Base-by-base conservation (phyloP, 306 rosid genomes). In the Malus asiatica region DNA sequence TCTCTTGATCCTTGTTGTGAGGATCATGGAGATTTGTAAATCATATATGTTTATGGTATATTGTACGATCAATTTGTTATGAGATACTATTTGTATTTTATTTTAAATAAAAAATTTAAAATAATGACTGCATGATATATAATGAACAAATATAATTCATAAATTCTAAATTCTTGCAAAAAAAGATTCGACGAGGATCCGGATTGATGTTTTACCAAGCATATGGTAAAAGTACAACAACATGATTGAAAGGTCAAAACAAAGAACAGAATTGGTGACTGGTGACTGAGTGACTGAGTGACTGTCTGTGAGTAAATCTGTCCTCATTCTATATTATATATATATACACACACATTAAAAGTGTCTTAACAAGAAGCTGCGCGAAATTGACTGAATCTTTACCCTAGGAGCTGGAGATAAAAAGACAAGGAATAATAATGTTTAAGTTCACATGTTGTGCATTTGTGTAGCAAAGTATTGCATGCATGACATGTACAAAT, bases 111-210 rank as follows among this genome's bases (percentile, higher is more conserved):
- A 35, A 6, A 35, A 6, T 35, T 35, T 35, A 6, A 35, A 35
- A 35, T 38, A 38, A 2, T 38, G 0, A 38, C 0, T 2, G 0
- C 2, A 38, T 0, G 0, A 38, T 38, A 38, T 3, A 38, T 0
- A 0, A 38, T 1, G 0, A 38, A 38, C 0, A 0, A 0, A 38
- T 0, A 38, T 38, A 38, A 38, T 7, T 38, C 9, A 38, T 0
- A 0, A 35, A 35, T 35, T 6, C 8, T 6, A 6, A 6, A 33
- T 33, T 8, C 0, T 5, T 0, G 0, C 35, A 33, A 33, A 32
- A 32, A 1, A 1, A 0, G 6, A 33, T 33, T 33, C 8, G 0
- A 5, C 38, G 1, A 6, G 1, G 0, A 7, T 38, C 10, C 2
- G 2, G 0, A 38, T 6, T 38, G 2, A 8, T 38, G 42, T 38